A percentile compares a stretch with the other conserved stretches of the same genome.
Conservation (phyloP, 2,329 filamentous ascomycete genomes). For the Penicillium griseofulvum region DNA sequence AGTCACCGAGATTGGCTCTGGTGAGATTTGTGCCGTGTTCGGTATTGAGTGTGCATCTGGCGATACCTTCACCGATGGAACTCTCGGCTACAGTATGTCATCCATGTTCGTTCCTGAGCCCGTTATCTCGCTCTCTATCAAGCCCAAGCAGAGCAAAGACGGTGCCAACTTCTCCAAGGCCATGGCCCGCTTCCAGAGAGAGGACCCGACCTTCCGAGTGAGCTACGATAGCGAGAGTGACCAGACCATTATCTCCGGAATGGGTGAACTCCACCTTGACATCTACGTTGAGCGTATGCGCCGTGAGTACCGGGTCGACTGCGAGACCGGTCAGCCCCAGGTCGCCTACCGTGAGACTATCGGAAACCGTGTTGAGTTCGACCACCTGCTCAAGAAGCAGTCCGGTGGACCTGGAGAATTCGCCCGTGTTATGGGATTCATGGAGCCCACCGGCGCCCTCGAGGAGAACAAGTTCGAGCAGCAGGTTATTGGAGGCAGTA, state of each 20-base stretch:
- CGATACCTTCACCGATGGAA: slow-evolving; percentile 95
- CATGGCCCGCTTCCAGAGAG: slow-evolving; percentile 97
- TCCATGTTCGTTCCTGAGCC: slow-evolving; percentile 97
- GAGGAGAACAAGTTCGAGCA: slow-evolving; percentile 80
- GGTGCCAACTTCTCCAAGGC: slow-evolving; percentile 95
- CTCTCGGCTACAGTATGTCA: slow-evolving; percentile 89
- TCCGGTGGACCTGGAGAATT: slow-evolving; percentile 94
- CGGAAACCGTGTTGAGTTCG: slow-evolving; percentile 74
- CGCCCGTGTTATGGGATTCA: slow-evolving; percentile 84
- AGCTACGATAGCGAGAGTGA: slow-evolving; percentile 88
- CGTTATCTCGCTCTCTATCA: slow-evolving; percentile 96
- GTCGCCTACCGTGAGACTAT: slow-evolving; percentile 97
- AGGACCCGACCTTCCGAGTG: slow-evolving; percentile 96
- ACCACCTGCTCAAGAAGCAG: slow-evolving; percentile 93
- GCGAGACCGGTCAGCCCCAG: slow-evolving; percentile 91
- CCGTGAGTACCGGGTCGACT: slow-evolving; percentile 95
- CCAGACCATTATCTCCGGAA: slow-evolving; percentile 96
- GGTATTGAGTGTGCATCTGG: slow-evolving; percentile 96
- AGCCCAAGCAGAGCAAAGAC: slow-evolving; percentile 89
- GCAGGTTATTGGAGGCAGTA: slow-evolving; percentile 82
- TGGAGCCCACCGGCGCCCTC: slow-evolving; percentile 77
- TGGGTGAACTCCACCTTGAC: slow-evolving; percentile 95
- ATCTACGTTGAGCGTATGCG: slow-evolving; percentile 97
- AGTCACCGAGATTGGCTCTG: slow-evolving; percentile 84
- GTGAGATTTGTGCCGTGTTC: slow-evolving; percentile 98